Base-by-base conservation (phyloP, 1,284 basidiomycete species). In the Thelephora terrestris region DNA sequence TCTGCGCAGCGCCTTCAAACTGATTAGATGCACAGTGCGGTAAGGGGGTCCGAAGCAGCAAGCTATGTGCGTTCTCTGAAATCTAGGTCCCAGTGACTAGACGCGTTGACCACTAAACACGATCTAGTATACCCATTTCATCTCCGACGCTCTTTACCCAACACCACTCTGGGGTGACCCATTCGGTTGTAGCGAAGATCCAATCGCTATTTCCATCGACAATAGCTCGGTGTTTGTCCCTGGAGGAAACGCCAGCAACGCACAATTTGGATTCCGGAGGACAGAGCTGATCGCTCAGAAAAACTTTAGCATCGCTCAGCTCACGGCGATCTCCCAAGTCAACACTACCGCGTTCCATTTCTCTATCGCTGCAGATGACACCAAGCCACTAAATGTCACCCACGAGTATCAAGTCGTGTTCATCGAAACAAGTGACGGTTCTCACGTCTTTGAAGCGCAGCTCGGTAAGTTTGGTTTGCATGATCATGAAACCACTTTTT, bases 341-440 rank as follows among this genome's bases (percentile, higher is more conserved):
- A 69, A 69, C 16, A 67, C 65, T 10, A 75, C 73, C 0, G 70
- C 68, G 21, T 78, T 78, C 60, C 76, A 79, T 55, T 76, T 79
- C 52, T 78, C 75, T 3, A 67, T 81, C 53, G 66, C 70, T 48
- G 54, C 60, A 40, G 73, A 81, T 55, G 58, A 65, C n/a, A 46
- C 45, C 16, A 59, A 57, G 12, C 71, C 71, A 9, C 58, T 81
- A 55, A 78, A 79, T 54, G 69, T 68, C 49, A 68, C 55, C 12
- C 78, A 81, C 52, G 79, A 81, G 58, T 79, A 81, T 53, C 78
- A 80, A 55, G 65, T 75, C 47, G 74, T 79, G n/a, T 79, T 74
- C 57, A 76, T 79, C 49, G 77, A 81, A 59, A 74, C 76, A 3
- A 67, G 58, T 46, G 78, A 81, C 53, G 75, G 76, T 3, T 66